Evolutionary conservation across 2,329 filamentous ascomycete genomes (phyloP).

Genomic region (Cordyceps farinosa): DNA sequence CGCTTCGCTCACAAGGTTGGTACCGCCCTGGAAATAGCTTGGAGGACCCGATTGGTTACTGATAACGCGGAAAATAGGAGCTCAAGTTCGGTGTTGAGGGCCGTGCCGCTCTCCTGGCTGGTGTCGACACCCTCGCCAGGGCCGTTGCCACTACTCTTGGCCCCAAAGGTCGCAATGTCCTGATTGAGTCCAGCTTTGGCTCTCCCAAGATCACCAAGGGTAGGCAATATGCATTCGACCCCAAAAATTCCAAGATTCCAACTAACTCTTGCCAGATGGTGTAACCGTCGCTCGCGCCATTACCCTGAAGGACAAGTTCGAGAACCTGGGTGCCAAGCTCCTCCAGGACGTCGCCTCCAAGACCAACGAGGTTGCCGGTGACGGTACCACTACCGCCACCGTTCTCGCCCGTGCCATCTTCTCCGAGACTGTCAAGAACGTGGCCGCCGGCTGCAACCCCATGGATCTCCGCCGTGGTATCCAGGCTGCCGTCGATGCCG

Average conservation of each 20-base stretch:
- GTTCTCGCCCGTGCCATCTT: slow-evolving; percentile 97
- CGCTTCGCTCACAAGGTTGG: slow-evolving; percentile 95
- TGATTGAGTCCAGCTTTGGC: slow-evolving; percentile 98
- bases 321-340: slow-evolving; percentile 95
- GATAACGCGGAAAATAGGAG: slow-evolving; percentile 56
- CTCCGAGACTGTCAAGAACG: slow-evolving; percentile 99
- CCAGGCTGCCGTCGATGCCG: slow-evolving; percentile 91
- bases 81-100: slow-evolving; percentile 97
- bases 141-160: slow-evolving; percentile 95
- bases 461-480: slow-evolving; percentile 98
- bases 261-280: slow-evolving; percentile 57
- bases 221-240: slow-evolving; percentile 39
- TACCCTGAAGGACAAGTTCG: slow-evolving; percentile 95
- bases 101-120: slow-evolving; percentile 80
- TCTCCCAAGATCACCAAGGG: slow-evolving; percentile 99
- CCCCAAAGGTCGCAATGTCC: slow-evolving; percentile 95
- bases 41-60: not conserved
- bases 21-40: slow-evolving; percentile 19
- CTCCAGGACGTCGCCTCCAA: slow-evolving; percentile 98
- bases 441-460: slow-evolving; percentile 97
- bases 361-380: slow-evolving; percentile 98
- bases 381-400: slow-evolving; percentile 96
- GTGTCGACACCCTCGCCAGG: slow-evolving; percentile 95
- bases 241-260: not conserved
- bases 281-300: slow-evolving; percentile 88